Evolutionary conservation across 1,284 basidiomycete genomes (phyloP), one percentile per base, ranked within the genome.

Genomic region (Heterobasidion irregulare): DNA sequence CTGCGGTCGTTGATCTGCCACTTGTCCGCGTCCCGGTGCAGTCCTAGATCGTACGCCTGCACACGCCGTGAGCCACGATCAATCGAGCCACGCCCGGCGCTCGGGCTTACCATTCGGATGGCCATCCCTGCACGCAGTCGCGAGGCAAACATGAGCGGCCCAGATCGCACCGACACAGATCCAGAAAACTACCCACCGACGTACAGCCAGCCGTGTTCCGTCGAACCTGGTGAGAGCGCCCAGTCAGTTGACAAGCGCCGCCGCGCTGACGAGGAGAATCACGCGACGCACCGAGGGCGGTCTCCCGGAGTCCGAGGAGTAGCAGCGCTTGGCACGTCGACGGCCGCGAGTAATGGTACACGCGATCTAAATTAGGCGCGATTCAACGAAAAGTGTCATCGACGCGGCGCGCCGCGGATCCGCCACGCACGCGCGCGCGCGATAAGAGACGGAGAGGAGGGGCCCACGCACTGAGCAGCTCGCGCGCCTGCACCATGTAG

Each of bases 181-280:
- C 4, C 2, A 10, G 3, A 10, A n/a, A 41, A 41, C 2, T 52
- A 64, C 75, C 56, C 60, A 86, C 87, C 89, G 58, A 84, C 81
- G 62, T 84, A 89, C 51, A 89, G 74, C 89, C 90, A 93, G 1
- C 86, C 87, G 64, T 89, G 84, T 58, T 89, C 86, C 85, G 90
- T 89, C 3, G 77, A 78, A 41, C 82, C 76, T 77, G 51, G 6
- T 50, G 43, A 53, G 32, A 33, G 53, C 34, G 34, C 52, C 43
- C 19, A 7, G 26, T 45, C 19, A 18, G 33, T 47, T 34, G 32
- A 10, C 26, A n/a, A 13, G 16, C 26, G 26, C 26, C 26, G 26
- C 2, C 26, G 26, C 26, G 26, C 26, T 5, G 2, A 34, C n/a
- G 19, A 43, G n/a, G 12, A 43, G 47, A 52, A 47, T 18, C 8